Evolutionary conservation across 331 rosid genomes (phyloP).

Genomic region (Malus hybrid): DNA sequence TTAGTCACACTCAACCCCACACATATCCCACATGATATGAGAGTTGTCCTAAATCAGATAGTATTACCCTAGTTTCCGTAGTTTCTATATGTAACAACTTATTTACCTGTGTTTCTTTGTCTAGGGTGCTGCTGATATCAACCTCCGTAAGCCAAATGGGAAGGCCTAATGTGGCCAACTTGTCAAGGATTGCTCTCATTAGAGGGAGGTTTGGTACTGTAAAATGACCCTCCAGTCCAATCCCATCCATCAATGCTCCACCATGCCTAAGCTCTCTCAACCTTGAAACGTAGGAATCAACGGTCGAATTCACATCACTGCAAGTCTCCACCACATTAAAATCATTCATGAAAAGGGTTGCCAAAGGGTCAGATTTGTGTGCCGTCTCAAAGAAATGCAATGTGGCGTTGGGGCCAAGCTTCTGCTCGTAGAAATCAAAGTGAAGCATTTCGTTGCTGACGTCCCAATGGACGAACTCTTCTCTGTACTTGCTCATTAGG

Average conservation of each 20-base stretch:
- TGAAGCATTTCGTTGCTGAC: constrained; percentile 97
- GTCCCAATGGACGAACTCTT: constrained; percentile 90
- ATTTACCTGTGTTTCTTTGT: constrained; percentile 51
- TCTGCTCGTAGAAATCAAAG: constrained; percentile 75
- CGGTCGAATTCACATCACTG: constrained; percentile 65
- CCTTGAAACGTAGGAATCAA: constrained; percentile 55
- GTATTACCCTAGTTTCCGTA: too few species aligned
- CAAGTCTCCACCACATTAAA: constrained; percentile 89
- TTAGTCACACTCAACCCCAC: too few species aligned
- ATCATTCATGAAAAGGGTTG: constrained; percentile 83
- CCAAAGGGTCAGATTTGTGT: constrained; percentile 65
- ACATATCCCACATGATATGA: fast-evolving
- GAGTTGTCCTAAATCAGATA: not conserved
- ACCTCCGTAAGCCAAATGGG: constrained; percentile 93
- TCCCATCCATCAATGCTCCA: constrained; percentile 73
- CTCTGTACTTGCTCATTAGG: constrained; percentile 63
- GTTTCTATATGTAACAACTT: not conserved
- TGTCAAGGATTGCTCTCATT: constrained; percentile 74
- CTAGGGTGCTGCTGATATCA: constrained; percentile 66
- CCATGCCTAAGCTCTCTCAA: constrained; percentile 40
- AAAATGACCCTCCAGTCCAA: constrained; percentile 89
- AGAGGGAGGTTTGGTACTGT: constrained; percentile 66
- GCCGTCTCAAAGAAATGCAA: constrained; percentile 58
- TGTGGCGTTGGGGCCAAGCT: constrained; percentile 65
- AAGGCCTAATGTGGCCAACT: constrained; percentile 71